Conservation (phyloP, 2,329 filamentous ascomycete genomes). For the Talaromyces amestolkiae region DNA sequence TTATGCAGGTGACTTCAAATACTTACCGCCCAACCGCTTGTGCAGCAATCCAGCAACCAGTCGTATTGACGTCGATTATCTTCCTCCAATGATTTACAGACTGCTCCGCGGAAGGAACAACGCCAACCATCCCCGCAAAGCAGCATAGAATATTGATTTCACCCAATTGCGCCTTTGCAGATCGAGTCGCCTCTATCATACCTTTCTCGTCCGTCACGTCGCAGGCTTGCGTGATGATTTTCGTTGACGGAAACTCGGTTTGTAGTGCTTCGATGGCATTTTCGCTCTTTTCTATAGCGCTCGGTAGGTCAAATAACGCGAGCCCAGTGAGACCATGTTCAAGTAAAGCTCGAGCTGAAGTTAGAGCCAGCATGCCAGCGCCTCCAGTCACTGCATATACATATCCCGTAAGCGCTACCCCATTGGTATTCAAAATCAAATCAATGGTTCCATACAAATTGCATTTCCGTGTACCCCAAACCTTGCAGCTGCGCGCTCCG, state of each 20-base stretch:
- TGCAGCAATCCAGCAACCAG: conserved; percentile 67
- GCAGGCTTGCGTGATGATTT: conserved; percentile 52
- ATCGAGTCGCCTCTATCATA: conserved; percentile 24
- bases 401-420: background rate
- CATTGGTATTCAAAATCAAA: background rate
- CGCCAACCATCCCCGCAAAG: conserved; percentile 68
- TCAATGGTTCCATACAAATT: conserved; percentile 24
- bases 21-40: conserved; percentile 57
- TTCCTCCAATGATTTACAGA: conserved; percentile 58
- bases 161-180: conserved; percentile 41
- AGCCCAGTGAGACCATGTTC: conserved; percentile 64
- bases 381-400: conserved; percentile 59
- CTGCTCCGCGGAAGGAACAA: conserved; percentile 61
- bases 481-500: conserved; percentile 29
- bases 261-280: conserved; percentile 48
- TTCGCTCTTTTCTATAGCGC: conserved; percentile 38
- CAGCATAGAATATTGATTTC: conserved; percentile 58
- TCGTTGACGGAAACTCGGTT: conserved; percentile 54
- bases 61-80: conserved; percentile 69
- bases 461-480: conserved; percentile 34
- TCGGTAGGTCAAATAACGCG: conserved; percentile 59
- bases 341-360: conserved; percentile 60
- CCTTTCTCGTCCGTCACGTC: conserved; percentile 58
- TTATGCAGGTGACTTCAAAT: background rate
- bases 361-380: conserved; percentile 61